A percentile compares a stretch with the other conserved stretches of the same genome.
These are phyloP conservation scores for Posidonia australis DNA, from an alignment of 106 monocot genomes.

Conservation along the genomic window DNA sequence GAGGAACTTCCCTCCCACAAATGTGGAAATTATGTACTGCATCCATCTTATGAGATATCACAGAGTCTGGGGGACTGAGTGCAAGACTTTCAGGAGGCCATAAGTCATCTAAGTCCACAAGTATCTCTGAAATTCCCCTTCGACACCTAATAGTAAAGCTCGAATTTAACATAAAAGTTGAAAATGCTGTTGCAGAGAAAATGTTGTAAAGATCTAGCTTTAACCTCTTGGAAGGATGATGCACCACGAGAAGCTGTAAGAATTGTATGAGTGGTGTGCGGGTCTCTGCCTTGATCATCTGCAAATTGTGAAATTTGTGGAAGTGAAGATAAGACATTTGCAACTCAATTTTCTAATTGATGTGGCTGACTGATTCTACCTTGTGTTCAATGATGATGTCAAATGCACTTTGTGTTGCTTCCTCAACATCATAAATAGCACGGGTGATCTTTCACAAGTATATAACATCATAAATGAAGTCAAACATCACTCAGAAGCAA, in stretches of 20 bases:
- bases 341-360: not conserved
- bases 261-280: conserved; percentile 71
- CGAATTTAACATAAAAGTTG: not conserved
- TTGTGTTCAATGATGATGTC: conserved; percentile 76
- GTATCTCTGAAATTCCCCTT: conserved; percentile 73
- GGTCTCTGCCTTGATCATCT: conserved; percentile 82
- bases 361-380: conserved; percentile 27
- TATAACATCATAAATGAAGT: not conserved
- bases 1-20: conserved; percentile 94
- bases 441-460: conserved; percentile 44
- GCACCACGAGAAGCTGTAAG: conserved; percentile 79
- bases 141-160: conserved; percentile 56
- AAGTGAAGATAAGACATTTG: not conserved
- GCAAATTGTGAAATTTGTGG: not conserved
- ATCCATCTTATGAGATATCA: conserved; percentile 19
- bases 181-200: not conserved
- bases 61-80: conserved; percentile 13
- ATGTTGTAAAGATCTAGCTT: not conserved
- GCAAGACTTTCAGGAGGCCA: conserved; percentile 47
- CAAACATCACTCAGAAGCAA: not conserved
- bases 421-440: conserved; percentile 94
- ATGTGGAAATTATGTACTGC: conserved; percentile 28
- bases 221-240: conserved; percentile 96
- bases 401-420: conserved; percentile 70
- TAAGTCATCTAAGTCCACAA: conserved; percentile 72